Evolutionary conservation across 1,139 yeast species (phyloP), one percentile per base, ranked within the genome.

Genomic region (Lodderomyces orthopsilosis): DNA sequence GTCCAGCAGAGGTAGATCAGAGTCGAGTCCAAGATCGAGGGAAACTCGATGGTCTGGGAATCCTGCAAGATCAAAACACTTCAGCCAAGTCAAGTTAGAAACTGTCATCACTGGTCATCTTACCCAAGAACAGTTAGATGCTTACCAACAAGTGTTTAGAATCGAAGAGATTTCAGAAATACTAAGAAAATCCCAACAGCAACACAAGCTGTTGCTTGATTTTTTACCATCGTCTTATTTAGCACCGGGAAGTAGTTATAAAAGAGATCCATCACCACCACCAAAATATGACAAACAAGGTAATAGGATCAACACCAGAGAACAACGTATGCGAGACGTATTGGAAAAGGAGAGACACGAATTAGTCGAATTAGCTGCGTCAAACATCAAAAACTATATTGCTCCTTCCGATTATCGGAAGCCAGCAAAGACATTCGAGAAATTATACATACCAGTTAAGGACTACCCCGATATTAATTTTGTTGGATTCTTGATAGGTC

Each of bases 381-480:
- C 81, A 44, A 66, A 77, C 35, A 79, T 93, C 36, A 95, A 95
- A n/a, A 79, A 81, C 52, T 94, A 79, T 60, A 75, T 73, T 41
- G 87, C 96, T 1, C 98, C 98, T 0, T 68, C 73, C 14, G 94
- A 86, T 58, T 91, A 88, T 62, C 74, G 83, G 45, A 89, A 88
- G 30, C 84, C 86, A 6, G 61, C 66, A 3, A 83, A 79, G 53
- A 82, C 90, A 4, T 75, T 77, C 43, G 96, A 91, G 53, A 93
- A 90, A 63, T 75, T 89, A 42, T 91, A 81, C 59, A 79, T 94
- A 15, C 98, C 98, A 0, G 86, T 81, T 1, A 77, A 83, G 41
- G 95, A 90, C 48, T 85, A 89, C 62, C 98, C 98, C 0, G 94
- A 86, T 42, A 84, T 93, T 53, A 94, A 94, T 65, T 91, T 91